Conservation (phyloP, 306 rosid genomes). For the Quercus glauca region DNA sequence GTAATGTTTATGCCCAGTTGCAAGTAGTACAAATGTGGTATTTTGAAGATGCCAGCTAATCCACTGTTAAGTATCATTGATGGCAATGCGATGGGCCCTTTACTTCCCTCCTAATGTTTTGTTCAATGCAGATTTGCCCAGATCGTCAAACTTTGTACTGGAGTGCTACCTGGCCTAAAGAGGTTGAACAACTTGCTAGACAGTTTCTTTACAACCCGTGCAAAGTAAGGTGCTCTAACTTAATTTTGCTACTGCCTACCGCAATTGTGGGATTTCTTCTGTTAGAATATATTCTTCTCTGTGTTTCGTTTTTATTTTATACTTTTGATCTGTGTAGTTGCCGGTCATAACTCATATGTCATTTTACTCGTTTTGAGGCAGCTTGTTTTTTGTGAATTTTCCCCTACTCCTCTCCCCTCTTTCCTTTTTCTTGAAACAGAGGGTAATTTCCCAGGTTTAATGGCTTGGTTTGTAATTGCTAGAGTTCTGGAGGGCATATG, state of each 20-base stretch:
- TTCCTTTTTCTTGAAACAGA: not conserved
- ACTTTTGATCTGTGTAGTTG: not conserved
- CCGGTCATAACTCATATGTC: not conserved
- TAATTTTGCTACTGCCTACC: not conserved
- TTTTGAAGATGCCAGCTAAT: not conserved
- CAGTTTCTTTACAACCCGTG: conserved; percentile 86
- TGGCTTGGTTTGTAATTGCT: not conserved
- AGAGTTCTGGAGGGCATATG: not conserved
- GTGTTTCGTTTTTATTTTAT: not conserved
- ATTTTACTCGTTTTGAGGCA: not conserved
- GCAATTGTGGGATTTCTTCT: too few species aligned
- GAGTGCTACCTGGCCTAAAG: conserved; percentile 99
- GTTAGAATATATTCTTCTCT: conserved; percentile 4
- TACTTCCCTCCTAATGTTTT: not conserved
- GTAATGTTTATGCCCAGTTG: not conserved
- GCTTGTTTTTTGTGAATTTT: not conserved
- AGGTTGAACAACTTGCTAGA: conserved; percentile 84
- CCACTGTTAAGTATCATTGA: not conserved
- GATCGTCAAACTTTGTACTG: conserved; percentile 92
- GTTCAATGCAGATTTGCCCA: conserved; percentile 58
- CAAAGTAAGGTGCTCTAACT: conserved; percentile 49
- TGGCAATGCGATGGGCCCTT: not conserved
- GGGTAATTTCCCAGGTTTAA: not conserved
- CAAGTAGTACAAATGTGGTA: not conserved
- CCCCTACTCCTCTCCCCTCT: not conserved